A percentile compares a stretch with the other conserved stretches of the same genome.
Conservation (phyloP, 148 eudicot genomes). For the Cornus suecica region DNA sequence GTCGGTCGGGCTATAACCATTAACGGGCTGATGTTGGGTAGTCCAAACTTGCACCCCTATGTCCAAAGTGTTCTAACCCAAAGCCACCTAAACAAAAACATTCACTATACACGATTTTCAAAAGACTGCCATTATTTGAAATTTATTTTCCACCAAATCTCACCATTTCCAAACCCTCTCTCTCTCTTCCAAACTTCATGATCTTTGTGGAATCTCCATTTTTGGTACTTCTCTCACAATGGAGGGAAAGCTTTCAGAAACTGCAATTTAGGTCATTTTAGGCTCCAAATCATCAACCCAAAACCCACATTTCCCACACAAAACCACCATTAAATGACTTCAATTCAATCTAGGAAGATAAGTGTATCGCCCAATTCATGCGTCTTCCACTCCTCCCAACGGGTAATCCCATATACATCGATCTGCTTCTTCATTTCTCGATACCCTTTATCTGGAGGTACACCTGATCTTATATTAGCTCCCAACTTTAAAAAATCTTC, state of each 20-base stretch:
- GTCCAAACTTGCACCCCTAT: too few relatives aligned
- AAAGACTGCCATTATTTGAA: too few relatives aligned
- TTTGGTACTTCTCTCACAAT: background rate
- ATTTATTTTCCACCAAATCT: too few relatives aligned
- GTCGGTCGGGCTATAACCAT: too few relatives aligned
- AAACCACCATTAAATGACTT: background rate
- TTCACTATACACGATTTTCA: too few relatives aligned
- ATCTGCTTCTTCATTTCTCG: too few relatives aligned
- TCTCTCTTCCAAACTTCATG: too few relatives aligned
- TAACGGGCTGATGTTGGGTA: too few relatives aligned
- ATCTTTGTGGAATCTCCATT: too few relatives aligned
- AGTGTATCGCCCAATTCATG: conserved; percentile 20
- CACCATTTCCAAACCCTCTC: too few relatives aligned
- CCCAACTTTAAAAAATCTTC: background rate
- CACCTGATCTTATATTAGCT: background rate
- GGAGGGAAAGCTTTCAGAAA: conserved; percentile 20
- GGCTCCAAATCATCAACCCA: background rate
- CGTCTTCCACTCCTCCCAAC: conserved; percentile 12
- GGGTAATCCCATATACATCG: conserved; percentile 5
- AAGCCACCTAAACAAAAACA: too few relatives aligned
- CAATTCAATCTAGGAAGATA: conserved; percentile 3
- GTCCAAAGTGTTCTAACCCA: too few relatives aligned
- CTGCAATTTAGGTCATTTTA: background rate
- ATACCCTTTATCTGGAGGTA: background rate
- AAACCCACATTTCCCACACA: conserved; percentile 1